phyloP scores from a whole-genome alignment of 2,329 filamentous ascomycete genomes.

The Botrytis galanthina region DNA sequence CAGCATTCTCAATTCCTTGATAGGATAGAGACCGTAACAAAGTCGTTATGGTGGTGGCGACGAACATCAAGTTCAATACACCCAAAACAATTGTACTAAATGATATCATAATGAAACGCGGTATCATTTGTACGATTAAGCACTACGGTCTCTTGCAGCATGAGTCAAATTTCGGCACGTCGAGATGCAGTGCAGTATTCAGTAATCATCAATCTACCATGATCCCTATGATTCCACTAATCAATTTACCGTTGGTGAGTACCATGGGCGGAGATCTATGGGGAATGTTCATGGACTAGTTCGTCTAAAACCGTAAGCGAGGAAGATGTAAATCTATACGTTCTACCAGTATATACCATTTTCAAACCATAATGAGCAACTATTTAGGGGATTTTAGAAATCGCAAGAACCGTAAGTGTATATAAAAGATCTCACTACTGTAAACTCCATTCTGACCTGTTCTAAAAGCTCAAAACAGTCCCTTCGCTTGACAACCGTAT shows the following conservation, averaged over 20 bases:
- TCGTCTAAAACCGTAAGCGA: neutral
- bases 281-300: neutral
- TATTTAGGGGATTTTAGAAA: neutral
- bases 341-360: neutral
- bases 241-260: too few relatives aligned
- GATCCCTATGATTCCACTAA: too few relatives aligned
- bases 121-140: neutral
- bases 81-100: neutral
- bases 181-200: neutral
- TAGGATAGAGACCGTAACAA: accelerated
- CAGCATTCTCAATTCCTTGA: accelerated
- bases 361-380: neutral
- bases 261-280: neutral
- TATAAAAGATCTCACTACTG: neutral
- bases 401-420: neutral
- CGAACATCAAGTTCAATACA: too few relatives aligned
- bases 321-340: neutral
- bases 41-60: accelerated
- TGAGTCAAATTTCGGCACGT: neutral
- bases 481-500: neutral
- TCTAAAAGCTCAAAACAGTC: neutral
- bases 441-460: neutral
- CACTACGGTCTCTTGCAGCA: neutral
- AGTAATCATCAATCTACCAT: too few relatives aligned
- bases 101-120: too few relatives aligned